phyloP scores from a whole-genome alignment of 306 rosid species.

The Sesbania bispinosa region DNA sequence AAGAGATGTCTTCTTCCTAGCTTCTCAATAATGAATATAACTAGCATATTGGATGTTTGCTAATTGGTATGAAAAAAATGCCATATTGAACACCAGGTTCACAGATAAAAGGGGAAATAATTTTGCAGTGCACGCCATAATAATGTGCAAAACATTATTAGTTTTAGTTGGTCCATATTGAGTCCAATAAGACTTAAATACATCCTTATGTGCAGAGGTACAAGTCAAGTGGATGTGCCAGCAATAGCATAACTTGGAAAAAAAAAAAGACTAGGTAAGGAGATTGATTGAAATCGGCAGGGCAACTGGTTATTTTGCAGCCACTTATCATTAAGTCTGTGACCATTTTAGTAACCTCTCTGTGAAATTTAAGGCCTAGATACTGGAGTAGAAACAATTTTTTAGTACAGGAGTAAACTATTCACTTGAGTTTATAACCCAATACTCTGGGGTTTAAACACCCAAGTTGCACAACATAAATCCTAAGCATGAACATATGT shows the following conservation, averaged over 20 bases:
- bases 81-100: no score
- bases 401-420: neutral
- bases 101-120: neutral
- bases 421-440: neutral
- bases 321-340: neutral
- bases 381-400: no score
- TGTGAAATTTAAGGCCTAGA: no score
- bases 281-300: neutral
- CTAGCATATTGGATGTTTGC: neutral
- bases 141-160: no score
- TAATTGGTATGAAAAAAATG: neutral
- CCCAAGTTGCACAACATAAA: neutral
- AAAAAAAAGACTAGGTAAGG: neutral
- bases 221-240: no score
- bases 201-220: no score
- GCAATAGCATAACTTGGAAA: no score
- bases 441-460: neutral
- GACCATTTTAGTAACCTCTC: neutral
- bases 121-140: neutral
- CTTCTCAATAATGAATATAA: neutral
- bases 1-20: neutral
- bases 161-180: neutral
- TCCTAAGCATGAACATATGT: neutral
- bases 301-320: neutral
- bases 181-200: no score